Conservation (phyloP, 2,329 filamentous ascomycete species). For the Sporothrix brunneoviolacea region DNA sequence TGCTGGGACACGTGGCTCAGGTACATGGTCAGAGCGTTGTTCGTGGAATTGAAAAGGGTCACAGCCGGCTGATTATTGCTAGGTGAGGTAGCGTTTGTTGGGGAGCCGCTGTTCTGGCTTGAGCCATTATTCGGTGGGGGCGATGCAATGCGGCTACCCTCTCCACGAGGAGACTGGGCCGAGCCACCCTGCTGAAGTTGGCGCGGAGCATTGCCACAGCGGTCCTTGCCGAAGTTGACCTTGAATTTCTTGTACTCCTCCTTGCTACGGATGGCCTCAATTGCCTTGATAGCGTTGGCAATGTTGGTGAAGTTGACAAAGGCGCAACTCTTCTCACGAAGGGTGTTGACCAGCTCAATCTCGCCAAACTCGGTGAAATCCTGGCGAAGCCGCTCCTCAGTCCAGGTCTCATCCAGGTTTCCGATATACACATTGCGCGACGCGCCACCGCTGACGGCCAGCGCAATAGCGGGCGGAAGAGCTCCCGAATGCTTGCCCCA, state of each 20-base stretch:
- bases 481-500: slow-evolving; percentile 99
- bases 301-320: slow-evolving; percentile 99
- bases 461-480: slow-evolving; percentile 86
- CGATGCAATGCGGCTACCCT: slow-evolving; percentile 53
- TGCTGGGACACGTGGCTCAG: slow-evolving; percentile 74
- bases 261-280: slow-evolving; percentile 87
- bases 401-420: slow-evolving; percentile 96
- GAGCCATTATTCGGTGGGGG: slow-evolving; percentile 54
- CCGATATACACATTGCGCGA: slow-evolving; percentile 99
- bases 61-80: slow-evolving; percentile 42
- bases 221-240: slow-evolving; percentile 98
- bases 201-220: slow-evolving; percentile 91
- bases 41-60: slow-evolving; percentile 72
- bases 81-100: slow-evolving; percentile 36
- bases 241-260: slow-evolving; percentile 99
- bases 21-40: slow-evolving; percentile 90
- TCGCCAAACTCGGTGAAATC: slow-evolving; percentile 97
- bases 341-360: slow-evolving; percentile 92
- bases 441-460: slow-evolving; percentile 92
- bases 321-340: slow-evolving; percentile 97
- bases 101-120: slow-evolving; percentile 51
- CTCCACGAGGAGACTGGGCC: slow-evolving; percentile 59
- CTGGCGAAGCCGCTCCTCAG: slow-evolving; percentile 87
- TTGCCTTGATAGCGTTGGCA: slow-evolving; percentile 98
- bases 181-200: slow-evolving; percentile 53